Evolutionary conservation across 2,329 filamentous ascomycete genomes (phyloP).

Genomic region (Trichophyton equinum): DNA sequence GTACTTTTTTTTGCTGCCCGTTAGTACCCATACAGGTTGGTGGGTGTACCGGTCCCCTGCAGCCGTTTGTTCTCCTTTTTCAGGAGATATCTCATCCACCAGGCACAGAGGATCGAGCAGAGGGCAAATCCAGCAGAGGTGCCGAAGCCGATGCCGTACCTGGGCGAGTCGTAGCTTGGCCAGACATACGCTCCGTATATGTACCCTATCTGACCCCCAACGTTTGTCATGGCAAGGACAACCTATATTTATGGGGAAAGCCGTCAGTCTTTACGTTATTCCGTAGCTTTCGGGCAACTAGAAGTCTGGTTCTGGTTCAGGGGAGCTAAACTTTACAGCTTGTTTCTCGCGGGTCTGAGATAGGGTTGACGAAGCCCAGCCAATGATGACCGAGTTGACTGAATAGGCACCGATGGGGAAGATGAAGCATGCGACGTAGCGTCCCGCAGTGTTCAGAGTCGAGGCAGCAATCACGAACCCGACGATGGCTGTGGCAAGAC

Average conservation of each 20-base stretch:
- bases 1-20: not conserved
- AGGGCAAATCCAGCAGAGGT: slow-evolving; percentile 13
- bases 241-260: slow-evolving; percentile 6
- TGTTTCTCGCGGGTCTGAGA: slow-evolving; percentile 35
- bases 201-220: slow-evolving; percentile 27
- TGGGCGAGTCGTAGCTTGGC: slow-evolving; percentile 17
- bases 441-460: slow-evolving; percentile 19
- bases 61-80: slow-evolving; percentile 12
- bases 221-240: slow-evolving; percentile 31
- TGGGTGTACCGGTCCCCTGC: not conserved
- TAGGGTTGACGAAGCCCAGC: slow-evolving; percentile 32
- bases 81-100: slow-evolving; percentile 14
- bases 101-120: slow-evolving; percentile 13
- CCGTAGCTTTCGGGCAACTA: not conserved
- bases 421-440: slow-evolving; percentile 24
- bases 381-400: slow-evolving; percentile 31
- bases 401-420: slow-evolving; percentile 24
- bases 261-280: not conserved
- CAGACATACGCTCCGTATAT: slow-evolving; percentile 32
- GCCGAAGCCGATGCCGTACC: slow-evolving; percentile 14
- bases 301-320: not conserved
- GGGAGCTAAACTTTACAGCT: slow-evolving; percentile 21
- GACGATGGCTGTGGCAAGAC: slow-evolving; percentile 18
- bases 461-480: slow-evolving; percentile 23
- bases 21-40: slow-evolving; percentile 15